Evolutionary conservation across 2,329 filamentous ascomycete genomes (phyloP), one percentile per base, ranked within the genome.

Genomic region (Monosporascus sp.): DNA sequence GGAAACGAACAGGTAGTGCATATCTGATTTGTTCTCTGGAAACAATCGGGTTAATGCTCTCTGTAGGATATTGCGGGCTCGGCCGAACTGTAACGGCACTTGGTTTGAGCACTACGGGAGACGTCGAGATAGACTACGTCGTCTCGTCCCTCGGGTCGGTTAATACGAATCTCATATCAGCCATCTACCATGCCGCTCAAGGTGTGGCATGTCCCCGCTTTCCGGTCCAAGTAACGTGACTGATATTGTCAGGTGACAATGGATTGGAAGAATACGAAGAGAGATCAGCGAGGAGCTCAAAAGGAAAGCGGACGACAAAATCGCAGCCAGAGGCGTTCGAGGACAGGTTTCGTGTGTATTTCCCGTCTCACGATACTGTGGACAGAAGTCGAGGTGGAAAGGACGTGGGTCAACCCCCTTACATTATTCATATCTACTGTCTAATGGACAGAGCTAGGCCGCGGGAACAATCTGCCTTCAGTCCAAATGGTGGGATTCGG

Each of bases 381-480:
- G 65, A 68, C 9, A 67, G 70, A 31, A 91, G 88, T 63, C 81
- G 76, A 56, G 87, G 85, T 31, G 88, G 87, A 2, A 73, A 69
- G 53, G 68, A 71, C 52, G 84, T 85, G 62, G 69, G 80, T 73
- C 59, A 19, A 26, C 35, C 14, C 19, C 8, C 31, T 6, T 37
- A 45, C 26, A 22, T 20, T 19, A 7, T 49, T 7, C 48, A 41
- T 1, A 52, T 9, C 19, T 24, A 26, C 37, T 6, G 7, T 35
- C 40, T 58, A 44, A 58, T 59, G 54, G 35, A 52, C 26, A 27
- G 43, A 20, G n/a, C 14, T 55, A 87, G 83, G 73, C 74, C 41
- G 94, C 84, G 22, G 93, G 93, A 8, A 96, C 92, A 0, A 91
- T 97, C 55, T 96, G 88, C 64, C 79, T 94, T 55, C 81, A 87